Conservation (phyloP, 768 basidiomycete species). For the Psilocybe cyanescens region DNA sequence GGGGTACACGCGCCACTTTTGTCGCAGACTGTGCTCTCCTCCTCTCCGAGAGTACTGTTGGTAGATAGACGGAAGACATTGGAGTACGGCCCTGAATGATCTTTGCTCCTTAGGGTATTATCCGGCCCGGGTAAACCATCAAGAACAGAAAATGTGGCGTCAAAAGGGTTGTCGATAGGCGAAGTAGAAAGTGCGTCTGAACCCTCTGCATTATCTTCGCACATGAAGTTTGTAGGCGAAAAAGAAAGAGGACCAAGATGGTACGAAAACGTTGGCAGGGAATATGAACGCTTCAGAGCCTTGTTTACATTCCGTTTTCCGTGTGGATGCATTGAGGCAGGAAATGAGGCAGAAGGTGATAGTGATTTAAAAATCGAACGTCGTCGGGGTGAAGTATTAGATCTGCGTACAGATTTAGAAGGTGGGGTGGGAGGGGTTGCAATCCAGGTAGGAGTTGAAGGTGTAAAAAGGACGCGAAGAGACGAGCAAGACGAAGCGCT, state of each 20-base stretch:
- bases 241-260: constrained; percentile 21
- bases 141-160: constrained; percentile 20
- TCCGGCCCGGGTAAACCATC: constrained; percentile 18
- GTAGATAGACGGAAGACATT: constrained; percentile 37
- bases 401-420: constrained; percentile 41
- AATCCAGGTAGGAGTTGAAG: constrained; percentile 55
- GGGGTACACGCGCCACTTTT: constrained; percentile 10
- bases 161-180: constrained; percentile 16
- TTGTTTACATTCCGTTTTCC: constrained; percentile 23
- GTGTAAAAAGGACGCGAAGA: constrained; percentile 20
- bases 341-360: constrained; percentile 50
- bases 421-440: constrained; percentile 65
- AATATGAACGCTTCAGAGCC: constrained; percentile 41
- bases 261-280: constrained; percentile 41
- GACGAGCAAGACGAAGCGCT: constrained; percentile 23
- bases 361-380: constrained; percentile 34
- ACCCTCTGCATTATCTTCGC: constrained; percentile 19
- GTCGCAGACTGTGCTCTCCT: constrained; percentile 19
- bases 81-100: constrained; percentile 20
- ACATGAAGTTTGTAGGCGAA: constrained; percentile 17
- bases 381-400: constrained; percentile 34
- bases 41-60: constrained; percentile 6
- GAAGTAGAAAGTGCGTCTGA: constrained; percentile 11
- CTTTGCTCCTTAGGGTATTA: neutral
- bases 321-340: constrained; percentile 41